Conservation (phyloP, 805 yeast species). For the Candida saitoana region DNA sequence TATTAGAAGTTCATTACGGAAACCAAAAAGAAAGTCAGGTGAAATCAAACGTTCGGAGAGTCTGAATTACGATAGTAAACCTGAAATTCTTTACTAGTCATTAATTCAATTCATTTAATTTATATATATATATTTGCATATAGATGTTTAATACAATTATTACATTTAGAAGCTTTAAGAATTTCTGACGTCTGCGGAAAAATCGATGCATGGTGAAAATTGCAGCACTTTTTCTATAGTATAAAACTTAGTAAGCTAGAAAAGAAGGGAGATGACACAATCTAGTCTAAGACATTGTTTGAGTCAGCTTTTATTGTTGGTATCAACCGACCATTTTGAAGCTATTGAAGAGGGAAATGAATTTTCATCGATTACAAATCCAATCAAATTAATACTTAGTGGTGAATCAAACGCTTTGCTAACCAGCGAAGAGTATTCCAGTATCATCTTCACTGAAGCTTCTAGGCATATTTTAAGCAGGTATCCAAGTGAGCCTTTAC, state of each 20-base stretch:
- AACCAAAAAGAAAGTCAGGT: slow-evolving; percentile 26
- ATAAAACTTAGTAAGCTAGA: no score
- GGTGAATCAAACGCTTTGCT: slow-evolving; percentile 26
- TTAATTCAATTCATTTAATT: background rate
- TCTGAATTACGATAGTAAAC: slow-evolving; percentile 14
- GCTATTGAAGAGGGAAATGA: slow-evolving; percentile 5
- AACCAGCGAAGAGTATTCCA: slow-evolving; percentile 15
- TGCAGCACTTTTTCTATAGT: background rate
- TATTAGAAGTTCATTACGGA: slow-evolving; percentile 36
- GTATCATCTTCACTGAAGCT: slow-evolving; percentile 13
- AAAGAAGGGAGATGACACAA: background rate
- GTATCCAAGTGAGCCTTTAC: slow-evolving; percentile 21
- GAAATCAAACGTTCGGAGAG: slow-evolving; percentile 30
- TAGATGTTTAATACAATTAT: background rate
- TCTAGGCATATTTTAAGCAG: slow-evolving; percentile 13
- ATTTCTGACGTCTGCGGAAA: background rate
- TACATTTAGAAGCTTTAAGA: background rate
- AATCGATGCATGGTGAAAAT: background rate
- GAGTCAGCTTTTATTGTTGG: slow-evolving; percentile 16
- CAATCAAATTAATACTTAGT: slow-evolving; percentile 16
- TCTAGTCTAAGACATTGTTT: slow-evolving; percentile 11
- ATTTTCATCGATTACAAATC: slow-evolving; percentile 9
- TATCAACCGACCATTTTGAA: slow-evolving; percentile 14
- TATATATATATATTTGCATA: background rate
- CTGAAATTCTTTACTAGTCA: background rate